phyloP scores from a whole-genome alignment of 1,284 basidiomycete species.

The Rhodotorula sp. region DNA sequence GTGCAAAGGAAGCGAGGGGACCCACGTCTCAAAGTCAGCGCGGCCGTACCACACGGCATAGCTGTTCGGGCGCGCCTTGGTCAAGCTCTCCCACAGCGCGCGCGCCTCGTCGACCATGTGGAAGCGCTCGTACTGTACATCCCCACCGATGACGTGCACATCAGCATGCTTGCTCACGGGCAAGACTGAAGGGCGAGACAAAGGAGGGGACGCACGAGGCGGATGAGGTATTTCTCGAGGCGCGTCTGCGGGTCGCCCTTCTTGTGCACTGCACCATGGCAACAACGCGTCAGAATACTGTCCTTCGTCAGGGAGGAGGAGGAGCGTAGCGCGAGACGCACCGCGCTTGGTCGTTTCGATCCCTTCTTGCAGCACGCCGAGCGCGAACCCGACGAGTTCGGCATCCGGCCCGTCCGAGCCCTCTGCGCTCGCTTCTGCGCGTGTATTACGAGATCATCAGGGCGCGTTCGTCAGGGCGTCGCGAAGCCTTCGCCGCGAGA shows the following conservation, averaged over 20 bases:
- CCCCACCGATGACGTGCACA: no score
- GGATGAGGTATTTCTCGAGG: slow-evolving; percentile 75
- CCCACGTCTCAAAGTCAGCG: slow-evolving; percentile 52
- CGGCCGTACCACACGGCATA: slow-evolving; percentile 45
- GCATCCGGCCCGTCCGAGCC: slow-evolving; percentile 20
- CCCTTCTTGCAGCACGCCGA: slow-evolving; percentile 43
- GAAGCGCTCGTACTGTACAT: slow-evolving; percentile 45
- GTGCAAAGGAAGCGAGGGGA: slow-evolving; percentile 46
- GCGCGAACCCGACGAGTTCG: slow-evolving; percentile 28
- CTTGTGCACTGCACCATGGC: slow-evolving; percentile 20
- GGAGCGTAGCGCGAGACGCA: slow-evolving; percentile 31
- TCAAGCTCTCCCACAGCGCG: slow-evolving; percentile 44
- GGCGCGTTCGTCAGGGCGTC: no score
- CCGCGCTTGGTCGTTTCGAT: slow-evolving; percentile 51
- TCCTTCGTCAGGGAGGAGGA: neutral
- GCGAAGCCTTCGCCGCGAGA: no score
- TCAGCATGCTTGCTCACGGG: neutral
- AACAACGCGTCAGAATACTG: neutral
- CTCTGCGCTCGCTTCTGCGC: neutral
- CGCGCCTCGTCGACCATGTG: slow-evolving; percentile 44
- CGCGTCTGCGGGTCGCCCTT: slow-evolving; percentile 64
- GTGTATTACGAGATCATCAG: neutral
- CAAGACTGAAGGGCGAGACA: slow-evolving; percentile 47
- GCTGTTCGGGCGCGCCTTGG: slow-evolving; percentile 31
- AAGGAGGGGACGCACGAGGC: slow-evolving; percentile 60